Evolutionary conservation across 345 rosid species (phyloP), one percentile per base, ranked within the genome.

Genomic region (Cardamine occulta): DNA sequence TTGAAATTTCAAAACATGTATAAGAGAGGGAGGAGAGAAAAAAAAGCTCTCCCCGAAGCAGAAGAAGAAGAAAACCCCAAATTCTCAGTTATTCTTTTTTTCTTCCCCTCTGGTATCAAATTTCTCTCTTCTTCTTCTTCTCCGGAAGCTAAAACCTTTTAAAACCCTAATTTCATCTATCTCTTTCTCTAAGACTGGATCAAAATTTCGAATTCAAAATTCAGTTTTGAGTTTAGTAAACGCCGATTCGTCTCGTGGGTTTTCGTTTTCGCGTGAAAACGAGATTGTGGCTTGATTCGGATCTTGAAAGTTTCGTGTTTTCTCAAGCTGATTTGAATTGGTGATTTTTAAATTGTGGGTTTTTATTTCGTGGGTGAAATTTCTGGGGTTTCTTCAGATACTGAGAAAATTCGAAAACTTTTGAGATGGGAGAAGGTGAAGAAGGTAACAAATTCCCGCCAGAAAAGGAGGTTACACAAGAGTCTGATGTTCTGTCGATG

Each of bases 1-100:
- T 83, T 86, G 88, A 81, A 91, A 88, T 85, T 95, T 95, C 91
- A 95, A 95, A 90, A 90, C 85, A 84, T 83, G 73, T 45, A 67
- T 81, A 87, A 86, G 96, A 94, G 99, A 85, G 99, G 95, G 97
- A 60, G 68, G 66, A 72, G 66, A 70, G 48, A 74, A 23, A 19
- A 8, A 40, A 44, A 40, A 63, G 53, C 54, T 58, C 74, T 76
- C 74, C 9, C 10, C 69, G 73, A 67, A 73, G 80, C 70, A 44
- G 83, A 79, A 67, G 80, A 72, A 73, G 81, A 66, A 60, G 78
- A 65, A 63, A 74, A 85, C 40, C 24, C 57, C 57, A 72, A 65
- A 24, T 66, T 59, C 63, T 72, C 73, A 8, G 24, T 49, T 28
- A 4, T 44, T 69, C 63, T 52, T 0, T 37, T 74, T 28, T 51